Evolutionary conservation across 208 protist species (phyloP).

Genomic region (Herpetomonas tarakana): DNA sequence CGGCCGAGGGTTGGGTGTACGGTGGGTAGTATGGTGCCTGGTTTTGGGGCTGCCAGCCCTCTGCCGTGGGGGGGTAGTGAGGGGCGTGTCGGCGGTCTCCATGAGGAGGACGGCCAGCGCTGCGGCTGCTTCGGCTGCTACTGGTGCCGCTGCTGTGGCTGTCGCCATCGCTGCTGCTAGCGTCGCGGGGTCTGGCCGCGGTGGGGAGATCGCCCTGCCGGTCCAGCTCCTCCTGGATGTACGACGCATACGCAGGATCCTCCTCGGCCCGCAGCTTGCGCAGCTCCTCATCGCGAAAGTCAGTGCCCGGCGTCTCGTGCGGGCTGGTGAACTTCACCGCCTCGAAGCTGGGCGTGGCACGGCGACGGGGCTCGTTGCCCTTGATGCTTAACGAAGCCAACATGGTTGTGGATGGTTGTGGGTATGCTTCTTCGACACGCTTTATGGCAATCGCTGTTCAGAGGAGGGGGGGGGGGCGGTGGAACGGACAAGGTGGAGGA

Average conservation of each 20-base stretch:
- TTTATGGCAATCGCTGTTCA: not conserved
- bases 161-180: not conserved
- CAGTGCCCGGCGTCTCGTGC: not conserved
- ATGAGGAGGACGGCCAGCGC: too few species aligned
- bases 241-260: not conserved
- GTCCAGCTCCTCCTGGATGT: not conserved
- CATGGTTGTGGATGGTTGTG: too few species aligned
- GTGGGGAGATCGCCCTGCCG: not conserved
- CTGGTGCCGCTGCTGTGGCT: not conserved
- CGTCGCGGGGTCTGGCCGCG: too few species aligned
- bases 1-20: not conserved
- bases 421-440: conserved; percentile 6
- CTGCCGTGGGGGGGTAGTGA: not conserved
- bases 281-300: not conserved
- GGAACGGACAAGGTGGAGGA: too few species aligned
- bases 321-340: not conserved
- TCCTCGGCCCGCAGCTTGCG: not conserved
- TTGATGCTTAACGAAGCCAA: not conserved
- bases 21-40: not conserved
- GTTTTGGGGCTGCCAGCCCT: not conserved
- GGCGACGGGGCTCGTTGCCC: not conserved
- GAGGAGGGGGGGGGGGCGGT: too few species aligned
- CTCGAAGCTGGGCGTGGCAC: not conserved
- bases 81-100: too few species aligned
- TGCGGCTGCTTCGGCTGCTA: too few species aligned